Evolutionary conservation across 2,329 filamentous ascomycete species (phyloP).

Genomic region (Dothiorella sarmentorum): DNA sequence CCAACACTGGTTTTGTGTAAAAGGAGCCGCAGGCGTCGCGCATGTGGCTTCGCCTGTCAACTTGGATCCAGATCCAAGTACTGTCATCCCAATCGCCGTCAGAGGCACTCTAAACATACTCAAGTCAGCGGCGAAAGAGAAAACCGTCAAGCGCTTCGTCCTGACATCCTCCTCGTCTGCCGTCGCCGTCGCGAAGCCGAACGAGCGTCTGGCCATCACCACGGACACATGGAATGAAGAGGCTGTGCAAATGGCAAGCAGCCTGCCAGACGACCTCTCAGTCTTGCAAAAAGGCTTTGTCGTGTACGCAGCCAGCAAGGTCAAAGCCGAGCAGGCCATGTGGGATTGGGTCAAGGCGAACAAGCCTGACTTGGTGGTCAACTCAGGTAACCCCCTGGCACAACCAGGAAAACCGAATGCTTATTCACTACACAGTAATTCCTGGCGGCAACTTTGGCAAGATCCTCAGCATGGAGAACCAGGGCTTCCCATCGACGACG

Average conservation of each 20-base stretch:
- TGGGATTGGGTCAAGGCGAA: constrained; percentile 47
- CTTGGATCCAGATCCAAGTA: background rate
- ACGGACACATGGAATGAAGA: background rate
- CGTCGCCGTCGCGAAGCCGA: background rate
- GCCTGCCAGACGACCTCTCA: background rate
- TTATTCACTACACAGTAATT: no score
- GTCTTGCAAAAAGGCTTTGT: constrained; percentile 20
- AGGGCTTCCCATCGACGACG: background rate
- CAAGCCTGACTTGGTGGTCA: constrained; percentile 44
- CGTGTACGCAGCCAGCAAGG: constrained; percentile 48
- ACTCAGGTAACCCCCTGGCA: constrained; percentile 26
- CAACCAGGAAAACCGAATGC: no score
- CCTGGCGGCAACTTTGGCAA: no score
- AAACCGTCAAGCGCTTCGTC: background rate
- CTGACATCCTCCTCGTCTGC: background rate
- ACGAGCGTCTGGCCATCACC: background rate
- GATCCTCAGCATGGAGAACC: background rate
- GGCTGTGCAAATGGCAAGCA: background rate
- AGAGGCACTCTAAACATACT: background rate
- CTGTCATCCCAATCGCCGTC: background rate
- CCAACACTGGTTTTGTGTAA: background rate
- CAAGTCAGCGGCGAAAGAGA: background rate
- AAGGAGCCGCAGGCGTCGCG: background rate
- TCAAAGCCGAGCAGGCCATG: constrained; percentile 43
- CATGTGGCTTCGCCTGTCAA: background rate